Evolutionary conservation across 139 green algal species (phyloP).

Genomic region (Chlorella sp.): DNA sequence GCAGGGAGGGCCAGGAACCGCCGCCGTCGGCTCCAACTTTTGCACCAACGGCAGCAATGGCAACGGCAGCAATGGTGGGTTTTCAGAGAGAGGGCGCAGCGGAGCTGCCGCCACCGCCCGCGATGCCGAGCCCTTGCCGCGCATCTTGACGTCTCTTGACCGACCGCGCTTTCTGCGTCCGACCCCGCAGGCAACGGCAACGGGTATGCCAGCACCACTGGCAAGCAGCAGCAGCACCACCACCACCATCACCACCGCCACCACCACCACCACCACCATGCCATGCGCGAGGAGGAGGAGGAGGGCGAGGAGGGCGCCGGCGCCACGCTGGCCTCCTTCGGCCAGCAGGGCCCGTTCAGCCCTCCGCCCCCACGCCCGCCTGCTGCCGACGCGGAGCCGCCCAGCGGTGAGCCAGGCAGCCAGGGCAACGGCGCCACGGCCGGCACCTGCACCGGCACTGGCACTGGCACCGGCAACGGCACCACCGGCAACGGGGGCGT

Average conservation of each 20-base stretch:
- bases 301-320: no score
- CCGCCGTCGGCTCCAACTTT: conserved; percentile 2
- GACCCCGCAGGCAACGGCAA: no score
- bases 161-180: neutral
- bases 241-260: neutral
- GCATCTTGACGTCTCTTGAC: neutral
- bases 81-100: no score
- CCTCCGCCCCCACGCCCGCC: neutral
- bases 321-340: no score
- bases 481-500: conserved; percentile 33
- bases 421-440: no score
- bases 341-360: no score
- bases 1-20: no score
- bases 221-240: conserved; percentile 10
- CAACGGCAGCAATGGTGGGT: conserved; percentile 11
- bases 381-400: no score
- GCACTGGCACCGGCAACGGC: conserved; percentile 11
- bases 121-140: neutral
- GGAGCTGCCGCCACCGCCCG: neutral
- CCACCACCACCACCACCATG: neutral
- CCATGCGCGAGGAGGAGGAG: neutral
- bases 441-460: no score
- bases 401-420: no score
- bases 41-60: conserved; percentile 18
- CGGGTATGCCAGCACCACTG: no score